Evolutionary conservation across 352 stramenopile genomes (phyloP).

Genomic region (Thalassiosira exigua): DNA sequence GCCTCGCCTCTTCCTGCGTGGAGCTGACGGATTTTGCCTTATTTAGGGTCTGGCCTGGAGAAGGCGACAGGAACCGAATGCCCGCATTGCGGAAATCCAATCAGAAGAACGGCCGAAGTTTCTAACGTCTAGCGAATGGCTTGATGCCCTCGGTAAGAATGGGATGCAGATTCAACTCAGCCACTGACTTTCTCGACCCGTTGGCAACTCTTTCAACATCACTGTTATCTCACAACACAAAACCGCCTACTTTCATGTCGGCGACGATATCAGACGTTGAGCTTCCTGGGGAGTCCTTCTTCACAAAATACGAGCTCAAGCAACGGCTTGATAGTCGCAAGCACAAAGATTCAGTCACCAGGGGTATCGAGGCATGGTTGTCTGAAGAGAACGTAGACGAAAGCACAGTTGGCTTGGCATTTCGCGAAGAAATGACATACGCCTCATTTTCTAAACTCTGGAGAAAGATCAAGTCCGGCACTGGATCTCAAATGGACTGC

Average conservation of each 20-base stretch:
- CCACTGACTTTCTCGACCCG: too few species aligned
- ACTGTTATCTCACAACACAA: too few species aligned
- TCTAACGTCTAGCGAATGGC: constrained; percentile 56
- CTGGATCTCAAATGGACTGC: constrained; percentile 32
- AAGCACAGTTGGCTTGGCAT: not conserved
- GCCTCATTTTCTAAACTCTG: constrained; percentile 43
- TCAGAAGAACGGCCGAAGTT: constrained; percentile 36
- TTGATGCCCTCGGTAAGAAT: constrained; percentile 52
- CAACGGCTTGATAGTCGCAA: constrained; percentile 39
- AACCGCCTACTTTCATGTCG: too few species aligned
- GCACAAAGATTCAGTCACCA: constrained; percentile 51
- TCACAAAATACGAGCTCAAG: constrained; percentile 48
- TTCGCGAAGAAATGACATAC: constrained; percentile 54
- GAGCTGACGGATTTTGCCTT: too few species aligned
- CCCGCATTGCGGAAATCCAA: not conserved
- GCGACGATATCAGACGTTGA: too few species aligned
- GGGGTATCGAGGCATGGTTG: constrained; percentile 51
- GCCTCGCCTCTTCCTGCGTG: too few species aligned
- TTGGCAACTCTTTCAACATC: too few species aligned
- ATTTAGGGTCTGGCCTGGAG: constrained; percentile 57
- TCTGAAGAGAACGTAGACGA: constrained; percentile 24
- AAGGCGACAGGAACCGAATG: constrained; percentile 28
- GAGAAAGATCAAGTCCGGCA: constrained; percentile 15
- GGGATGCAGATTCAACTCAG: too few species aligned
- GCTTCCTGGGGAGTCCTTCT: constrained; percentile 49